These are phyloP conservation scores for Paxillus ammoniavirescens DNA, from an alignment of 768 basidiomycete species.

Conservation along the genomic window DNA sequence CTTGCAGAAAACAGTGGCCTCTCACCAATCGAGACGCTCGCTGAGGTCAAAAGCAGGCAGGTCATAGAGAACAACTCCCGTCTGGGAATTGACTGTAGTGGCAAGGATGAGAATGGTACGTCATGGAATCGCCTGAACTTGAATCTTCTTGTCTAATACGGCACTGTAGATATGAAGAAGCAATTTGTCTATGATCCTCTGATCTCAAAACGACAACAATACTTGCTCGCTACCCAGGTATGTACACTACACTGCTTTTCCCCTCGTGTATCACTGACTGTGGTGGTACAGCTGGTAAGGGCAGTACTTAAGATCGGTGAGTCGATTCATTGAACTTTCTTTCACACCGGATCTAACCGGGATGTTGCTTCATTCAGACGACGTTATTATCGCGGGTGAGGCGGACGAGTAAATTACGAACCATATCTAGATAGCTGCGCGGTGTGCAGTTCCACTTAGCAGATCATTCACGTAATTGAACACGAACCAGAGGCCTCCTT, in stretches of 20 bases:
- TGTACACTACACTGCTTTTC: slow-evolving; percentile 9
- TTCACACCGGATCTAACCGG: slow-evolving; percentile 1
- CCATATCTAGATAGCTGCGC: slow-evolving; percentile 13
- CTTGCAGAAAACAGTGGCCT: slow-evolving; percentile 97
- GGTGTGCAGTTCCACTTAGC: slow-evolving; percentile 15
- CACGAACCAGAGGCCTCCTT: slow-evolving; percentile 2
- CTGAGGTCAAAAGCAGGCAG: slow-evolving; percentile 92
- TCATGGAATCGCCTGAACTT: slow-evolving; percentile 2
- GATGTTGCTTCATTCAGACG: slow-evolving; percentile 46
- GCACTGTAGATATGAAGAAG: slow-evolving; percentile 84
- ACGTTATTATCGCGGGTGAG: slow-evolving; percentile 74
- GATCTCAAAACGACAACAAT: slow-evolving; percentile 97
- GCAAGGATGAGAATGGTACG: slow-evolving; percentile 82
- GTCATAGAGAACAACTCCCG: slow-evolving; percentile 80
- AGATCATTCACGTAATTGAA: slow-evolving; percentile 24
- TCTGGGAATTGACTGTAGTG: slow-evolving; percentile 92
- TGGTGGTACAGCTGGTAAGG: slow-evolving; percentile 61
- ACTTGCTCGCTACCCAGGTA: slow-evolving; percentile 94
- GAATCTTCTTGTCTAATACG: background rate
- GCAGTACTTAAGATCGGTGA: slow-evolving; percentile 86
- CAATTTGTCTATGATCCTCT: slow-evolving; percentile 97
- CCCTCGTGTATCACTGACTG: background rate
- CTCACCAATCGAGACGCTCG: slow-evolving; percentile 94
- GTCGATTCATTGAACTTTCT: slow-evolving; percentile 17
- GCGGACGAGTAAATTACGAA: slow-evolving; percentile 54